Evolutionary conservation across 257 asterid genomes (phyloP).

Genomic region (Vinca minor): DNA sequence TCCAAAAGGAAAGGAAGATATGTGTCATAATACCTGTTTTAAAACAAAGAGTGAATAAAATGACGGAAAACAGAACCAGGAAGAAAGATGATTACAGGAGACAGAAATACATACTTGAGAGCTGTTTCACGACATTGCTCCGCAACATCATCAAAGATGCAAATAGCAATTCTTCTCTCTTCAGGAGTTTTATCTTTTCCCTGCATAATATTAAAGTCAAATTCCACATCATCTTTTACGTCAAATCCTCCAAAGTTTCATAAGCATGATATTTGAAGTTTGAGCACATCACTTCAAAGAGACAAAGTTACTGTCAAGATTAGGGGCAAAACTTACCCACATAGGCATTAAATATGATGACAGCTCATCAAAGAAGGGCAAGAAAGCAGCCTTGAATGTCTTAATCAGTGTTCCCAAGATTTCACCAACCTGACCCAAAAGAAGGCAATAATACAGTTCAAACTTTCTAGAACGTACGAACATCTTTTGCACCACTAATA

Average conservation of each 20-base stretch:
- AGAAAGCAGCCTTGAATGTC: slow-evolving; percentile 80
- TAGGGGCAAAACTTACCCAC: slow-evolving; percentile 66
- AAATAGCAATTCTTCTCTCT: slow-evolving; percentile 95
- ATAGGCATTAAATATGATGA: slow-evolving; percentile 86
- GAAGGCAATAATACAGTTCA: slow-evolving; percentile 2
- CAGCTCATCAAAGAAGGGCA: slow-evolving; percentile 90
- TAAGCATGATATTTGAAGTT: background rate
- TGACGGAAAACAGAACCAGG: slow-evolving; percentile 4
- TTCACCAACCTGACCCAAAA: slow-evolving; percentile 69
- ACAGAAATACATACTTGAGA: slow-evolving; percentile 44
- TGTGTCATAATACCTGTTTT: slow-evolving; percentile 74
- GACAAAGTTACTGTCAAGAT: background rate
- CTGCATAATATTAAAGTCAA: slow-evolving; percentile 28
- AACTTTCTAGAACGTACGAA: background rate
- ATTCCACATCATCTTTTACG: background rate
- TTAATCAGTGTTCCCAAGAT: slow-evolving; percentile 83
- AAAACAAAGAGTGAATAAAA: slow-evolving; percentile 6
- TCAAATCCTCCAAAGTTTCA: background rate
- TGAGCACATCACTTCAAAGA: background rate
- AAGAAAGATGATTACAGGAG: slow-evolving; percentile 8
- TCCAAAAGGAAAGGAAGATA: slow-evolving; percentile 93
- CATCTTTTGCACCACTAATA: background rate
- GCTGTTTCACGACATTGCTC: slow-evolving; percentile 94
- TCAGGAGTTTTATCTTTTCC: slow-evolving; percentile 94
- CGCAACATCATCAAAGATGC: slow-evolving; percentile 97